Evolutionary conservation across 176 grass and related monocot genomes (phyloP).

Genomic region (Melocanna baccifera): DNA sequence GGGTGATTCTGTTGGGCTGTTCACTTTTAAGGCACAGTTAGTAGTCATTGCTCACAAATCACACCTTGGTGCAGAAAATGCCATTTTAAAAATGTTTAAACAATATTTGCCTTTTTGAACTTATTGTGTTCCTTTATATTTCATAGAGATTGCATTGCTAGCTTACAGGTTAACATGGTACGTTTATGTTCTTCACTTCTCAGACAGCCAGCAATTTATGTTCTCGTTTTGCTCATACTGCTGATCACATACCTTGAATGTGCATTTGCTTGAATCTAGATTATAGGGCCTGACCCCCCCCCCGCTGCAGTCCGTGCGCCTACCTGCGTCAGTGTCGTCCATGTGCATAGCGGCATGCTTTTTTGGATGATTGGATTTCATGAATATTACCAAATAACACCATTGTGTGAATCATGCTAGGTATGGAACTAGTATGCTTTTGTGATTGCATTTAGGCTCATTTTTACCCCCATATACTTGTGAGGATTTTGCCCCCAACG

Average conservation of each 20-base stretch:
- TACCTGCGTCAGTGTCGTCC: background rate
- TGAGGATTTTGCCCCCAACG: background rate
- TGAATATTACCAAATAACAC: background rate
- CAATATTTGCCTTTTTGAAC: background rate
- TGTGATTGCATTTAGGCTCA: background rate
- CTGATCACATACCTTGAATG: background rate
- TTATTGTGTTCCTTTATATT: background rate
- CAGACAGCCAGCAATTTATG: background rate
- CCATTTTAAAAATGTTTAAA: background rate
- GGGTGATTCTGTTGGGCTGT: background rate
- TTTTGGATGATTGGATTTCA: background rate
- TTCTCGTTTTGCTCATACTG: background rate
- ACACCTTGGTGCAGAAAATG: background rate
- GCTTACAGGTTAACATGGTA: conserved; percentile 8
- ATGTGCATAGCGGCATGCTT: background rate
- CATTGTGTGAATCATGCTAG: background rate
- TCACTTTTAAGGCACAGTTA: background rate
- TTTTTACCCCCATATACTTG: background rate
- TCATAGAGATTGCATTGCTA: background rate
- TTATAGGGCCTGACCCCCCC: background rate
- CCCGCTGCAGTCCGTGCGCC: no score
- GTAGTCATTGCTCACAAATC: background rate
- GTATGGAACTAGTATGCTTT: background rate
- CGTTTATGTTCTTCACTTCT: background rate
- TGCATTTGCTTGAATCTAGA: background rate